Evolutionary conservation across 352 stramenopile genomes (phyloP), one percentile per base, ranked within the genome.

Genomic region (Pythium sukuiense): DNA sequence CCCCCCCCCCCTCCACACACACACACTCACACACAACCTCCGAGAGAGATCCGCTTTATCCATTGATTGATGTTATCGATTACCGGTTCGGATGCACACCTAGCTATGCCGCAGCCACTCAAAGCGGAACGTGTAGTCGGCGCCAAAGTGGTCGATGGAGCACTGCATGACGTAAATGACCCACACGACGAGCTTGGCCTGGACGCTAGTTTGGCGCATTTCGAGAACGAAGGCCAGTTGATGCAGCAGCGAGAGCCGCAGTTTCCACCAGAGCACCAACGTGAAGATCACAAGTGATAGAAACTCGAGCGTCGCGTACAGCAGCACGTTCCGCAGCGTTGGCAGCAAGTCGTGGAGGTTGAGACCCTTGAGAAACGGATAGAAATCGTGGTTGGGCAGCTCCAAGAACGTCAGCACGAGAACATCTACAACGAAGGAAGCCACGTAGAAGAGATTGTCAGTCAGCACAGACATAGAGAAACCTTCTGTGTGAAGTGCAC

Each of bases 331-430:
- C 18, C 12, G 18, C n/a, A 50, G 18, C 32, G 6, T 54, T n/a
- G 56, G 55, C 11, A 65, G 33, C 14, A 2, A 29, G 2, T 1
- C 6, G 2, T 1, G 2, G 11, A 1, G 61, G 39, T 0, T 11
- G 20, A 59, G 37, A 8, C 48, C 43, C 9, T 50, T 13, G 24
- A 77, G 48, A 18, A 78, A 65, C 13, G 67, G 41, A 46, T 83
- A 72, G 29, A 74, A 79, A 18, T 33, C 37, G 11, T 62, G 39
- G 37, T 69, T 77, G 0, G 72, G 68, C 13, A 74, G 39, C 4
- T 73, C 45, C 2, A 55, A 60, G 69, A 76, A 71, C 1, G 43
- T 33, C 65, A 67, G 12, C 58, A 27, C 43, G 1, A 50, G 2
- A 2, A 5, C 14, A 30, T 29, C 43, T 29, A 6, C n/a, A 13